Conservation (phyloP, 345 rosid species). For the Lenwebbia sp. region DNA sequence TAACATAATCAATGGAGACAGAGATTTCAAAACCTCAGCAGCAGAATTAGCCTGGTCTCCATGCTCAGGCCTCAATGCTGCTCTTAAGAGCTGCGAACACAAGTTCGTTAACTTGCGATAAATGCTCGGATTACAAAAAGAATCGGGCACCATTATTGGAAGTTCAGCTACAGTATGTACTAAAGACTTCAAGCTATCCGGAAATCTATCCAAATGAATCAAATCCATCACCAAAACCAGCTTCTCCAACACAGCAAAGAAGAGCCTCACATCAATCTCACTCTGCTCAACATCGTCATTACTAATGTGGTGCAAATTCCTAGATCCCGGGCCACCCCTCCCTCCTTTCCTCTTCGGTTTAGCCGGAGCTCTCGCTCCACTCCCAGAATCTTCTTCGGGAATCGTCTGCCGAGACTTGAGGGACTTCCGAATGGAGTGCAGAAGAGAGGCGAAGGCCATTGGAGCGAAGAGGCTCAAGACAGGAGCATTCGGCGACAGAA, state of each 20-base stretch:
- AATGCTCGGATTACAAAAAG: constrained; percentile 9
- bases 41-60: constrained; percentile 57
- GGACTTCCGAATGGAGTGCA: constrained; percentile 59
- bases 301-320: not conserved
- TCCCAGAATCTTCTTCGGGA: constrained; percentile 3
- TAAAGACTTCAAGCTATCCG: constrained; percentile 66
- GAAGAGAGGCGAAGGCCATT: constrained; percentile 54
- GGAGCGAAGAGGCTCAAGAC: constrained; percentile 79
- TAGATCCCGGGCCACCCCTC: constrained; percentile 1
- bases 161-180: constrained; percentile 60
- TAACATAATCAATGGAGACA: constrained; percentile 48
- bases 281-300: constrained; percentile 18
- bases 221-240: constrained; percentile 44
- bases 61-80: constrained; percentile 47
- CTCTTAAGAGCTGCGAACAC: constrained; percentile 43
- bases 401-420: constrained; percentile 27
- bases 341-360: constrained; percentile 1
- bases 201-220: constrained; percentile 73
- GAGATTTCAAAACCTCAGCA: constrained; percentile 56
- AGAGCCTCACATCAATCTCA: constrained; percentile 26
- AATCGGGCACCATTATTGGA: constrained; percentile 35
- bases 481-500: constrained; percentile 56
- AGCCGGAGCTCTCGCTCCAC: not conserved
- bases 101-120: constrained; percentile 30
- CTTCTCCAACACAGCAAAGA: constrained; percentile 33